Percentiles rank a stretch among this genome's conserved stretches.
Conservation (phyloP, 441 rosid species). For the Pelargonium cotyledonis region DNA sequence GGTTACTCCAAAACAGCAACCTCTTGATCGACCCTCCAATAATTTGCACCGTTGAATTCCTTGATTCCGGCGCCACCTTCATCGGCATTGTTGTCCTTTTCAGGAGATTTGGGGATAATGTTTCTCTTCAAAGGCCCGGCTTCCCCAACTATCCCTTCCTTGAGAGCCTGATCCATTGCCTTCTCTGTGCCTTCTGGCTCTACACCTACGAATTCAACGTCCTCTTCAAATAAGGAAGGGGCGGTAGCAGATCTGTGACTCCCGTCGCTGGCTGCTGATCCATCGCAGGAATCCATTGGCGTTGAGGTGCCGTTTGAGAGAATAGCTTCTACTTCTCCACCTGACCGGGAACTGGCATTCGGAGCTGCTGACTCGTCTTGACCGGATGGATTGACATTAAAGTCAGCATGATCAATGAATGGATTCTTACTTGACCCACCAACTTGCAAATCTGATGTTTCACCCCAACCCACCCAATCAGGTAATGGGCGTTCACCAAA, state of each 20-base stretch:
- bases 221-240: slow-evolving; percentile 82
- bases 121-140: slow-evolving; percentile 78
- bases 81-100: slow-evolving; percentile 43
- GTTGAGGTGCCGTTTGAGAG: slow-evolving; percentile 49
- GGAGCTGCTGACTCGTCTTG: slow-evolving; percentile 30
- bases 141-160: slow-evolving; percentile 93
- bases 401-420: slow-evolving; percentile 42
- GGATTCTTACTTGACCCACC: slow-evolving; percentile 61
- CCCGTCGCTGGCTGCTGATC: slow-evolving; percentile 32
- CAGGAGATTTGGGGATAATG: slow-evolving; percentile 16
- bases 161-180: slow-evolving; percentile 90
- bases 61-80: slow-evolving; percentile 50
- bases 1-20: slow-evolving; percentile 69
- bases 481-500: slow-evolving; percentile 54
- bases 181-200: slow-evolving; percentile 85
- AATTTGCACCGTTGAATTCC: slow-evolving; percentile 85
- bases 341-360: slow-evolving; percentile 31
- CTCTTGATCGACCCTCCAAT: slow-evolving; percentile 91
- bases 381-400: slow-evolving; percentile 32
- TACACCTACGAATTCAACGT: slow-evolving; percentile 92
- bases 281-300: slow-evolving; percentile 32
- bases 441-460: slow-evolving; percentile 44
- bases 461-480: slow-evolving; percentile 89
- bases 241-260: slow-evolving; percentile 39
- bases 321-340: slow-evolving; percentile 26